Evolutionary conservation across 495 filamentous ascomycete species (phyloP).

Genomic region (Penicillium coprophilum): DNA sequence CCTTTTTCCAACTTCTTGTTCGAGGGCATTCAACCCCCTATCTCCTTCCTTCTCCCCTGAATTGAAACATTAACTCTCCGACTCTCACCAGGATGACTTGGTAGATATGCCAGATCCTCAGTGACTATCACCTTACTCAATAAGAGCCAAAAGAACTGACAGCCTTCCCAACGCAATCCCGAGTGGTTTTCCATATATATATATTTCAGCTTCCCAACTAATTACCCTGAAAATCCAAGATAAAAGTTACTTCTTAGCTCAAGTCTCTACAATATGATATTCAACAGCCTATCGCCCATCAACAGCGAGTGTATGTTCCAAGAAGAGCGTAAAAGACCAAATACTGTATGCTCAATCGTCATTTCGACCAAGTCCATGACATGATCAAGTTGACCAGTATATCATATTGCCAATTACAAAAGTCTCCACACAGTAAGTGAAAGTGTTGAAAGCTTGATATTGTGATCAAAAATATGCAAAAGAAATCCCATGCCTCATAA

Average conservation of each 20-base stretch:
- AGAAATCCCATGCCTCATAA: conserved; percentile 23
- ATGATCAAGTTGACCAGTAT: neutral
- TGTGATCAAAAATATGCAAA: conserved; percentile 5
- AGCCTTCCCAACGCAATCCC: too few relatives aligned
- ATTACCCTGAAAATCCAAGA: neutral
- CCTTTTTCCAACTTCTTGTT: neutral
- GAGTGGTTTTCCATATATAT: too few relatives aligned
- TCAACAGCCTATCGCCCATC: neutral
- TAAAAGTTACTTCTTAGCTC: neutral
- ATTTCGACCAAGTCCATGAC: neutral
- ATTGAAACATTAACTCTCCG: neutral
- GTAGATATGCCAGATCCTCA: neutral
- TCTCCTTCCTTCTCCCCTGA: neutral
- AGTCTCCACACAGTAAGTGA: conserved; percentile 1
- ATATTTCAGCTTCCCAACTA: neutral
- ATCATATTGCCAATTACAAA: neutral
- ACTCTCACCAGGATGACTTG: neutral
- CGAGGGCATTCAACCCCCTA: neutral
- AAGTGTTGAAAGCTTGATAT: conserved; percentile 5
- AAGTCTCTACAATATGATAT: neutral
- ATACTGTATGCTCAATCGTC: neutral
- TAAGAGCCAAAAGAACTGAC: neutral
- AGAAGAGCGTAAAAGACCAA: neutral
- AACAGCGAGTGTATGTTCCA: neutral
- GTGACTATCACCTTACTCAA: neutral